Conservation (phyloP, 257 asterid species). For the Verbena officinalis region DNA sequence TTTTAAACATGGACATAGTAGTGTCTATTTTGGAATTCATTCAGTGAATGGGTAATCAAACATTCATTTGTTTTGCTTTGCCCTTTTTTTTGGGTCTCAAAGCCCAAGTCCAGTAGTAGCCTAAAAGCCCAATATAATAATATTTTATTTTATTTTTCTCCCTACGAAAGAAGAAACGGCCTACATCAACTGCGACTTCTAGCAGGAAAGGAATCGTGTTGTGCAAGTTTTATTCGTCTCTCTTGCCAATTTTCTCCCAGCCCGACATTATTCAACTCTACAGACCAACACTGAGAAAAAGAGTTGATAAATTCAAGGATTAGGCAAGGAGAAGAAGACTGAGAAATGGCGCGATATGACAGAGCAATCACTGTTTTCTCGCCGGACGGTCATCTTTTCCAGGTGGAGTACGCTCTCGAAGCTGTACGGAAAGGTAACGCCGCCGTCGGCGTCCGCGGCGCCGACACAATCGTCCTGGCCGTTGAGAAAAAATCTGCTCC, state of each 20-base stretch:
- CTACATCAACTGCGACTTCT: background rate
- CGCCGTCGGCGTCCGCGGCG: slow-evolving; percentile 93
- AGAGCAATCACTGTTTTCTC: slow-evolving; percentile 96
- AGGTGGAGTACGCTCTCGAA: slow-evolving; percentile 97
- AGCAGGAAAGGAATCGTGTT: background rate
- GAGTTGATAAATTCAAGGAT: background rate
- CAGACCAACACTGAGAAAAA: no score
- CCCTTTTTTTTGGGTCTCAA: no score
- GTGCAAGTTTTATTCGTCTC: slow-evolving; percentile 6
- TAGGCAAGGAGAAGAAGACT: background rate
- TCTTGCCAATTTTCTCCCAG: no score
- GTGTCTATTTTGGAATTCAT: no score
- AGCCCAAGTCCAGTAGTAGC: no score
- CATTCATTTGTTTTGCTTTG: no score
- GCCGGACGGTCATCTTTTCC: slow-evolving; percentile 95
- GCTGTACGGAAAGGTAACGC: slow-evolving; percentile 98
- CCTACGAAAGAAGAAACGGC: background rate
- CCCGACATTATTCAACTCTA: no score
- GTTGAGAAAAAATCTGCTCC: slow-evolving; percentile 97
- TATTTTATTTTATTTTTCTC: no score
- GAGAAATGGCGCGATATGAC: slow-evolving; percentile 84
- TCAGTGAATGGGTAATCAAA: no score
- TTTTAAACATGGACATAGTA: no score
- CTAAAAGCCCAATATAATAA: no score
- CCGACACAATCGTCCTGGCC: slow-evolving; percentile 85